phyloP scores from a whole-genome alignment of 108 stramenopile species.

The Conticribra weissflogii region DNA sequence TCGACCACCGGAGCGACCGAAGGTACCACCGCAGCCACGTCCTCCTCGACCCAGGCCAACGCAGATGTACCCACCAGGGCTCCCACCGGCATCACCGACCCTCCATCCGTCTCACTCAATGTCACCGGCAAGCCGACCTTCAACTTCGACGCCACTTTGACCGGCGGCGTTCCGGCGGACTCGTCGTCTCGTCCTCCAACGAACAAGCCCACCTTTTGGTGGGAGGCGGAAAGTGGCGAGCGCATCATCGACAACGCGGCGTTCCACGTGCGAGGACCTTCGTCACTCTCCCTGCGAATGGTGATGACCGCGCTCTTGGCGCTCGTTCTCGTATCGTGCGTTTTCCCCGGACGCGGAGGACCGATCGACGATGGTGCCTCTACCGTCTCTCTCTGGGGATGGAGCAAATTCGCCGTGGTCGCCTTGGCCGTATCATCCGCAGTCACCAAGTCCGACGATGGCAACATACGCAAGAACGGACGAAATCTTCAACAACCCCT shows the following conservation, averaged over 20 bases:
- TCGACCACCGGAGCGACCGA: no score
- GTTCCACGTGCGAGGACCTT: background rate
- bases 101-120: background rate
- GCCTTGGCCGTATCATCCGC: conserved; percentile 20
- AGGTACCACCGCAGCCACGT: no score
- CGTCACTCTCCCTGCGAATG: background rate
- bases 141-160: background rate
- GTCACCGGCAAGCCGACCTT: background rate
- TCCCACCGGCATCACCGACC: background rate
- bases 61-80: background rate
- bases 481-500: background rate
- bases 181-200: background rate
- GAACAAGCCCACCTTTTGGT: background rate
- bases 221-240: background rate
- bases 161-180: background rate
- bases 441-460: background rate
- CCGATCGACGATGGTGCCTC: background rate
- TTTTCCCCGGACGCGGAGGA: conserved; percentile 14
- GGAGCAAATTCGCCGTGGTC: conserved; percentile 15
- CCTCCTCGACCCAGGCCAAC: background rate
- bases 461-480: conserved; percentile 9
- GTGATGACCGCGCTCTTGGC: conserved; percentile 8
- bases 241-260: background rate
- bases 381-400: conserved; percentile 2
- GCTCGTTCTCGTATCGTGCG: background rate